Conservation (phyloP, 441 rosid species). For the Dalechampia spathulata region DNA sequence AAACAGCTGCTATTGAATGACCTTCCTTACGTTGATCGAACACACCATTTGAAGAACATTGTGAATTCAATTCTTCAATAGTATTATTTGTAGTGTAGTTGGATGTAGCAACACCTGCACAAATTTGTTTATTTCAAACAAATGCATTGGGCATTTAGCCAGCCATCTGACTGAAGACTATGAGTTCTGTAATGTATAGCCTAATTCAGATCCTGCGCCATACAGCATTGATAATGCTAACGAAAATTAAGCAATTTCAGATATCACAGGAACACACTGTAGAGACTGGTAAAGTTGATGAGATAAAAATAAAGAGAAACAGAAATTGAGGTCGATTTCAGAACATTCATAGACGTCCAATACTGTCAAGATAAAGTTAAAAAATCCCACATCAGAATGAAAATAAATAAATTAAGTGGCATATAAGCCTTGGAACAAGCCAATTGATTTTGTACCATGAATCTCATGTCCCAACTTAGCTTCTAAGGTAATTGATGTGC, state of each 20-base stretch:
- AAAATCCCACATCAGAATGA: no score
- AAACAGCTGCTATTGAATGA: not conserved
- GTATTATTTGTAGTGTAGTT: not conserved
- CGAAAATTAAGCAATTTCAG: not conserved
- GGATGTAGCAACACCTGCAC: not conserved
- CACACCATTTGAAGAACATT: not conserved
- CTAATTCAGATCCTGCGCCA: not conserved
- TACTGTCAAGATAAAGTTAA: no score
- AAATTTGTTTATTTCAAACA: not conserved
- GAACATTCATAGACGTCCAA: not conserved
- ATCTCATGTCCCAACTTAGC: no score
- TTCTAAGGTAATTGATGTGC: no score
- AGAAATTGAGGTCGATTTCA: not conserved
- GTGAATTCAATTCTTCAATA: not conserved
- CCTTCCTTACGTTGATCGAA: not conserved
- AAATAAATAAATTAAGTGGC: no score
- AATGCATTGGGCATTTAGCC: not conserved
- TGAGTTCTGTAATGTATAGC: not conserved
- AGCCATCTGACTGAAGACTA: not conserved
- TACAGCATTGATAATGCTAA: not conserved
- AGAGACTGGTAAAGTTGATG: not conserved
- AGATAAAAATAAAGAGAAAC: not conserved
- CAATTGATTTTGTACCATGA: no score
- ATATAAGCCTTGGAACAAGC: no score
- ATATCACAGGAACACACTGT: not conserved